Evolutionary conservation across 495 filamentous ascomycete genomes (phyloP).

Genomic region (Podospora didyma): DNA sequence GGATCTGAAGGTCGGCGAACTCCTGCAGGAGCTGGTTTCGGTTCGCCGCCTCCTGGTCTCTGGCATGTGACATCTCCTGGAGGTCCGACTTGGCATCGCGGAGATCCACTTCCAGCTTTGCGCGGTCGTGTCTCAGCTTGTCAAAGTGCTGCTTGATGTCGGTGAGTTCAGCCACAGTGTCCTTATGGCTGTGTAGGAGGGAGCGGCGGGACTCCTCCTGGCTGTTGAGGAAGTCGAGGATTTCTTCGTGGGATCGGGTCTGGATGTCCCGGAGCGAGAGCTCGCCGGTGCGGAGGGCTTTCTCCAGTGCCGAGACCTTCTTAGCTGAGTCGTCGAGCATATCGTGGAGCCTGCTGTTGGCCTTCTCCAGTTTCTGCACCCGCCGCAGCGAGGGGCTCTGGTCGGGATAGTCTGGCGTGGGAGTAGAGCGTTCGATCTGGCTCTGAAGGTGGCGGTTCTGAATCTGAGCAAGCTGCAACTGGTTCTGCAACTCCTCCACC

Average conservation of each 20-base stretch:
- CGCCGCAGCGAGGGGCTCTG: constrained; percentile 81
- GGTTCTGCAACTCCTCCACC: constrained; percentile 88
- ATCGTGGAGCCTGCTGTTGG: constrained; percentile 88
- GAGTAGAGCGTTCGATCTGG: constrained; percentile 65
- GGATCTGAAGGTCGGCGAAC: constrained; percentile 89
- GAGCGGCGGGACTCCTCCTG: constrained; percentile 86
- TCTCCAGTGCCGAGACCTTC: constrained; percentile 88
- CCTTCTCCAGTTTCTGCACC: constrained; percentile 87
- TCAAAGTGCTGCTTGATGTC: constrained; percentile 86
- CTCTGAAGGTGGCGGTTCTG: constrained; percentile 91
- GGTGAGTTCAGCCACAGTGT: constrained; percentile 74
- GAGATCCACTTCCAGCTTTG: constrained; percentile 80
- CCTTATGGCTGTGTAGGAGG: constrained; percentile 78
- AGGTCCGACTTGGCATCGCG: constrained; percentile 80
- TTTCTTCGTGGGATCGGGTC: constrained; percentile 89
- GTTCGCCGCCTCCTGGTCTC: constrained; percentile 80
- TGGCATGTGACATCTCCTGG: constrained; percentile 67
- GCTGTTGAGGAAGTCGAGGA: constrained; percentile 88
- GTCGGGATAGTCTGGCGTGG: constrained; percentile 58
- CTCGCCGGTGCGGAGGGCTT: constrained; percentile 81
- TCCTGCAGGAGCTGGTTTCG: constrained; percentile 87
- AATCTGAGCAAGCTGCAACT: constrained; percentile 93
- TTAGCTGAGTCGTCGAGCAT: constrained; percentile 92
- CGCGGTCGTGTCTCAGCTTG: constrained; percentile 73
- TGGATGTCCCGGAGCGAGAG: constrained; percentile 88